Evolutionary conservation across 2,329 filamentous ascomycete genomes (phyloP), one percentile per base, ranked within the genome.

Genomic region (Colletotrichum sp.): DNA sequence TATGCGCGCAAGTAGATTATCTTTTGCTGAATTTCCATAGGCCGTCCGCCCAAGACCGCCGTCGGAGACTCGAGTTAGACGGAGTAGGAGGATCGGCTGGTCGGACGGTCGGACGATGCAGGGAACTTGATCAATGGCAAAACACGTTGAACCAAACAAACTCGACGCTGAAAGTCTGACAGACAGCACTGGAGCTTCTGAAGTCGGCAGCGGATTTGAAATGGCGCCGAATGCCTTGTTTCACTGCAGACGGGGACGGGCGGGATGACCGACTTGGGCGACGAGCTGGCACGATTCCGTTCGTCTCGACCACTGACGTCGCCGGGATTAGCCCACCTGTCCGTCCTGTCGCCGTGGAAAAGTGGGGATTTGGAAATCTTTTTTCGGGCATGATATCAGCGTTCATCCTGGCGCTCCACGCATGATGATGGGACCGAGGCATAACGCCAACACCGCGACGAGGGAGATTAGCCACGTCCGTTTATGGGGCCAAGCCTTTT

Each of bases 361-460:
- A 76, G 73, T 73, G 73, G 73, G 39, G 59, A 63, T 36, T 21
- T 13, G 57, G 18, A 73, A 68, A 65, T 36, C 39, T 69, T 73
- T 73, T 76, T 52, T 64, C 44, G 59, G 34, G 32, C 57, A 76
- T 73, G 64, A 76, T 76, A 76, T 69, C 73, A 76, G 73, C 73
- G 26, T 73, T 44, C 21, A 76, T 76, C 70, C 73, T 49, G 32
- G 69, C 18, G 65, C 70, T 76, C 73, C 64, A 73, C 73, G 70
- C 73, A 76, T 73, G 57, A 73, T 62, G 64, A 76, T 60, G 64
- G 64, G 70, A 65, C 73, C 73, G 73, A 76, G 73, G 73, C 64
- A 76, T 76, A 60, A 60, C 39, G 18, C 64, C 44, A 34, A 69
- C 64, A 49, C 63, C 44, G 28, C 15, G 24, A 49, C 55, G 13